Evolutionary conservation across 2,329 filamentous ascomycete species (phyloP).

Genomic region (Diaporthe humulicola): DNA sequence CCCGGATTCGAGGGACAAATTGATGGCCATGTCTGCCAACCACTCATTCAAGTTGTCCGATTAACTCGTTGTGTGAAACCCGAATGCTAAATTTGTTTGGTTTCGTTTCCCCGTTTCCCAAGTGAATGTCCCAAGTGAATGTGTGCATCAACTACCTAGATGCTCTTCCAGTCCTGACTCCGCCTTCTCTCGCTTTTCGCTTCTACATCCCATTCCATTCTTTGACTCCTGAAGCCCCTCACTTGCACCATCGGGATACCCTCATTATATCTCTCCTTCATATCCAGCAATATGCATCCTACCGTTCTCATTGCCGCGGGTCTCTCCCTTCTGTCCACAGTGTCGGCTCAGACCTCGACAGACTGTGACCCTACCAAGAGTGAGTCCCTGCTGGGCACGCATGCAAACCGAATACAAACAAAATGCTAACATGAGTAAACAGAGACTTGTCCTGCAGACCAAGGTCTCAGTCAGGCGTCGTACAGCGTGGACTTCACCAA

Average conservation of each 20-base stretch:
- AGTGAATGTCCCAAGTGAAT: background rate
- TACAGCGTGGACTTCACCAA: constrained; percentile 72
- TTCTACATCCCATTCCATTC: background rate
- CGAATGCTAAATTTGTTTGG: background rate
- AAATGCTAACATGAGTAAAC: background rate
- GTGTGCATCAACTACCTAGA: background rate
- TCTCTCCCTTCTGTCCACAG: constrained; percentile 36
- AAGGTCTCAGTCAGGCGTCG: constrained; percentile 35
- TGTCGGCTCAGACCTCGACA: constrained; percentile 41
- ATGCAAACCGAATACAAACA: background rate
- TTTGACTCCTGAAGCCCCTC: background rate
- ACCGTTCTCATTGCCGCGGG: constrained; percentile 5
- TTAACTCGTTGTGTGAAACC: background rate
- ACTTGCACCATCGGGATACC: background rate
- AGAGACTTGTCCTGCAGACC: constrained; percentile 40
- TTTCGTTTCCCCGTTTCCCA: background rate
- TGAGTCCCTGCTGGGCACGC: constrained; percentile 28
- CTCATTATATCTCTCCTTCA: background rate
- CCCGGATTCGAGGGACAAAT: background rate
- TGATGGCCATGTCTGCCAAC: background rate
- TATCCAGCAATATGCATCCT: constrained; percentile 31
- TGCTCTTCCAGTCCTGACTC: background rate
- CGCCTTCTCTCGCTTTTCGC: background rate
- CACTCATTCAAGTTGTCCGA: background rate
- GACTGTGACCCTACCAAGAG: constrained; percentile 43